Evolutionary conservation across 352 stramenopile species (phyloP).

Genomic region (Plasmopara halstedii): DNA sequence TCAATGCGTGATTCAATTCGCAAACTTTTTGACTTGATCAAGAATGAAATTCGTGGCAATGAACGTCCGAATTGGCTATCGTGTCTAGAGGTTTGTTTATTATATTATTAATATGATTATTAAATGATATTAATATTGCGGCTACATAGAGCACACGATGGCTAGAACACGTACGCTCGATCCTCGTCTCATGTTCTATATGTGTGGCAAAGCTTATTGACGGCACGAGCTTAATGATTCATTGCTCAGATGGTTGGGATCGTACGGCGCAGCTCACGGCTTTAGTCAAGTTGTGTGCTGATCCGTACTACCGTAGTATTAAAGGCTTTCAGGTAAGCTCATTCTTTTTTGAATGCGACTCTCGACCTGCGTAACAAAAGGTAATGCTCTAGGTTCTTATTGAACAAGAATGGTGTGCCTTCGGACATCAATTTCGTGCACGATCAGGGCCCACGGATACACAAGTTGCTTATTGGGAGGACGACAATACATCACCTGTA

Average conservation of each 20-base stretch:
- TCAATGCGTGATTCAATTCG: conserved; percentile 84
- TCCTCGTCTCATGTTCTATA: conserved; percentile 85
- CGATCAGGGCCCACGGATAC: conserved; percentile 67
- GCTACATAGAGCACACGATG: conserved; percentile 50
- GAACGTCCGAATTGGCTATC: conserved; percentile 78
- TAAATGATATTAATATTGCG: conserved; percentile 1
- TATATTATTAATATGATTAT: too few species aligned
- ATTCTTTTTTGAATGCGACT: background rate
- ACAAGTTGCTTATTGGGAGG: conserved; percentile 82
- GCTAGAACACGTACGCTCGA: conserved; percentile 73
- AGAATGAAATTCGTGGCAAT: conserved; percentile 73
- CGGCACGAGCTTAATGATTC: conserved; percentile 92
- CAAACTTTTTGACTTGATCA: conserved; percentile 78
- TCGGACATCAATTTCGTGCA: conserved; percentile 97
- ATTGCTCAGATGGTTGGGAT: conserved; percentile 99
- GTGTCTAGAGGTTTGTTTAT: conserved; percentile 72
- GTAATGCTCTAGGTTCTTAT: conserved; percentile 70
- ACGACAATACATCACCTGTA: conserved; percentile 95
- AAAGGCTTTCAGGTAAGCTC: conserved; percentile 89
- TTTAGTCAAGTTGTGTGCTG: conserved; percentile 93
- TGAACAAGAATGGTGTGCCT: conserved; percentile 98
- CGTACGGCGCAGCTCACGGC: conserved; percentile 94
- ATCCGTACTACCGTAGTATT: conserved; percentile 96
- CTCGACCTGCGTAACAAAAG: too few species aligned
- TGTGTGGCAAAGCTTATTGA: conserved; percentile 88